Percentiles rank a stretch among this genome's conserved stretches.
phyloP scores from a whole-genome alignment of 1,139 yeast genomes.

The Saccharomyces uvarum region DNA sequence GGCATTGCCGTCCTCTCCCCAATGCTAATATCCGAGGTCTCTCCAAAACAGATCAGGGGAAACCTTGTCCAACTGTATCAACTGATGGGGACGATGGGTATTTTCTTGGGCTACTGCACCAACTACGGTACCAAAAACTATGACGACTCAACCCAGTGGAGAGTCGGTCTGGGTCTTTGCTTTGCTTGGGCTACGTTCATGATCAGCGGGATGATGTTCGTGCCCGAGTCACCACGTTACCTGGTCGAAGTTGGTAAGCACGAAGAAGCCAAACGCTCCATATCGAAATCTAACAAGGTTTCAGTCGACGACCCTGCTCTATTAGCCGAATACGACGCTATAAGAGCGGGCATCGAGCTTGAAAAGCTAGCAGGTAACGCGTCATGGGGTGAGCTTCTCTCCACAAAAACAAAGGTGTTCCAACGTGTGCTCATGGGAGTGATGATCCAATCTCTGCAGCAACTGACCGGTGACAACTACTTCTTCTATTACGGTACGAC shows the following conservation, averaged over 20 bases:
- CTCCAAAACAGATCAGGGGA: conserved; percentile 61
- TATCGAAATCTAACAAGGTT: conserved; percentile 40
- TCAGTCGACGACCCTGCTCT: conserved; percentile 40
- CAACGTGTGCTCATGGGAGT: conserved; percentile 45
- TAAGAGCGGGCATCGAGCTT: conserved; percentile 51
- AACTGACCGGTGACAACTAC: conserved; percentile 65
- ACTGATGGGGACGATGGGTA: conserved; percentile 52
- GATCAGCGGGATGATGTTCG: conserved; percentile 47
- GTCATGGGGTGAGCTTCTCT: conserved; percentile 40
- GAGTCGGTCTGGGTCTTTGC: conserved; percentile 48
- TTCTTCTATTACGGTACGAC: conserved; percentile 68
- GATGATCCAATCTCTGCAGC: conserved; percentile 59
- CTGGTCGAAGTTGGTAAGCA: conserved; percentile 44
- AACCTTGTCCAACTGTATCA: conserved; percentile 53
- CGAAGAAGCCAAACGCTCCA: conserved; percentile 46
- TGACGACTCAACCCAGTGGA: conserved; percentile 46
- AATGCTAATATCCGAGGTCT: conserved; percentile 52
- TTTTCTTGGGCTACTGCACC: conserved; percentile 51
- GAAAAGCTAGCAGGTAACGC: conserved; percentile 33
- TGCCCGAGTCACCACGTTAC: conserved; percentile 75
- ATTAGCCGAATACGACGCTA: conserved; percentile 47
- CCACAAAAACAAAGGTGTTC: conserved; percentile 44
- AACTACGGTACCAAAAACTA: conserved; percentile 45
- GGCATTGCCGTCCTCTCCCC: conserved; percentile 52
- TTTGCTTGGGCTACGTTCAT: conserved; percentile 37